Percentiles rank a stretch among this genome's conserved stretches.
Conservation (phyloP, 1,284 basidiomycete species). For the Cryptococcus floricola region DNA sequence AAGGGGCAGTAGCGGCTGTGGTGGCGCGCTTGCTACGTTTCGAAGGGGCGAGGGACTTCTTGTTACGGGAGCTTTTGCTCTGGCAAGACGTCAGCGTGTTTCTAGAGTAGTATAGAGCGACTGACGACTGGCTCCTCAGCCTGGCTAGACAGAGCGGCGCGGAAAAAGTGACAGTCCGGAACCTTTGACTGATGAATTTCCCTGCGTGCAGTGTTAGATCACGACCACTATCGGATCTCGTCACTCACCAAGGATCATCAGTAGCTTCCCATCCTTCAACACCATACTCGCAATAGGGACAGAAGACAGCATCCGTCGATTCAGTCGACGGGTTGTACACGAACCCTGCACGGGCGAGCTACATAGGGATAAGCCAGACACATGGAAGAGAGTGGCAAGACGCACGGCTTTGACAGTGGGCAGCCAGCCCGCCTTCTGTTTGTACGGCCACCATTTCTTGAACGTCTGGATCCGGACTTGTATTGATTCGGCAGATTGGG, state of each 20-base stretch:
- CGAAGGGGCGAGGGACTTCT: conserved; percentile 10
- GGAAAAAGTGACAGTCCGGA: conserved; percentile 45
- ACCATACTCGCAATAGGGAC: conserved; percentile 69
- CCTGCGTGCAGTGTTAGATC: conserved; percentile 14
- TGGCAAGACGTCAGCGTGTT: background rate
- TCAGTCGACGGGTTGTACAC: conserved; percentile 62
- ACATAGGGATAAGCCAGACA: conserved; percentile 3
- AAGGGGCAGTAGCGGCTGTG: conserved; percentile 7
- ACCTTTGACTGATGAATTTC: conserved; percentile 34
- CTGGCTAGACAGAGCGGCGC: conserved; percentile 16
- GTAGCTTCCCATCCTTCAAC: conserved; percentile 73
- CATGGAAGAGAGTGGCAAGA: background rate
- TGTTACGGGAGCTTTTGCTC: conserved; percentile 9
- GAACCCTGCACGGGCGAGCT: conserved; percentile 83
- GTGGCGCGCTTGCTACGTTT: conserved; percentile 16
- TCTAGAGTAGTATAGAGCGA: background rate
- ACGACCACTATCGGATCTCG: conserved; percentile 9
- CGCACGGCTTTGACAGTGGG: conserved; percentile 66
- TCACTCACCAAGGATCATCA: conserved; percentile 65
- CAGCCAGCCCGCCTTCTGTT: conserved; percentile 59
- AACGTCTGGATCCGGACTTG: conserved; percentile 67
- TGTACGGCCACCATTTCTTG: conserved; percentile 67
- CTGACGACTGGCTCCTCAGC: conserved; percentile 1
- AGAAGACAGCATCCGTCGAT: conserved; percentile 66
- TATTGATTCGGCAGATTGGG: conserved; percentile 63